phyloP scores from a whole-genome alignment of 257 asterid genomes.

The Jacaranda mimosifolia region DNA sequence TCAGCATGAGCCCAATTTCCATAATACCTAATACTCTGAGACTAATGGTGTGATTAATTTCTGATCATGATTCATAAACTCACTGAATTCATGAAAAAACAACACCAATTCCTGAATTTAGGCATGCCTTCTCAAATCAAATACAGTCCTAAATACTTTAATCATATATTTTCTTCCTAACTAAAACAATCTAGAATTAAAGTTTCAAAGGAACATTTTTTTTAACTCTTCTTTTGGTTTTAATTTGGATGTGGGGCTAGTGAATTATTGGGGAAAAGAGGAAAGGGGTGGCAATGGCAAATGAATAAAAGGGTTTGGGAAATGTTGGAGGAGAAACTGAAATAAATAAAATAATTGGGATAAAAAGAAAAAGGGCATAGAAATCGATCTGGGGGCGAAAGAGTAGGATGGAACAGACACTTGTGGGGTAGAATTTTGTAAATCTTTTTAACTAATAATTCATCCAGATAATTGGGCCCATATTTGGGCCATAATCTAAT shows the following conservation, averaged over 20 bases:
- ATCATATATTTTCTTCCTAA: no score
- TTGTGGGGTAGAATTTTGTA: not conserved
- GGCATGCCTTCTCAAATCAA: not conserved
- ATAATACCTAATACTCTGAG: constrained; percentile 8
- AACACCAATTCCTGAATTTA: not conserved
- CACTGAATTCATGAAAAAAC: not conserved
- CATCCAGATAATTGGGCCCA: no score
- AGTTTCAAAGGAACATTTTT: not conserved
- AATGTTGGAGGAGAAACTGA: not conserved
- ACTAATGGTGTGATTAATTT: not conserved
- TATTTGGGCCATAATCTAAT: no score
- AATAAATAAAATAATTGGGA: not conserved
- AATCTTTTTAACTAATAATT: not conserved
- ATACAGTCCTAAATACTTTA: not conserved
- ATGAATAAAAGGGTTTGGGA: no score
- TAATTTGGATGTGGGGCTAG: not conserved
- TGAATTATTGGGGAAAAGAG: not conserved
- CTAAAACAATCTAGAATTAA: not conserved
- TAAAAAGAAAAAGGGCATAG: no score
- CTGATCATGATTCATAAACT: constrained; percentile 8
- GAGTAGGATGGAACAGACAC: not conserved
- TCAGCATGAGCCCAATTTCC: constrained; percentile 37
- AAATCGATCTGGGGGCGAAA: not conserved
- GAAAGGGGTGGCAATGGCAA: no score
- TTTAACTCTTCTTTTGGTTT: not conserved